These are phyloP conservation scores for Cryptococcus sp. DNA, from an alignment of 1,284 basidiomycete genomes.

Conservation along the genomic window DNA sequence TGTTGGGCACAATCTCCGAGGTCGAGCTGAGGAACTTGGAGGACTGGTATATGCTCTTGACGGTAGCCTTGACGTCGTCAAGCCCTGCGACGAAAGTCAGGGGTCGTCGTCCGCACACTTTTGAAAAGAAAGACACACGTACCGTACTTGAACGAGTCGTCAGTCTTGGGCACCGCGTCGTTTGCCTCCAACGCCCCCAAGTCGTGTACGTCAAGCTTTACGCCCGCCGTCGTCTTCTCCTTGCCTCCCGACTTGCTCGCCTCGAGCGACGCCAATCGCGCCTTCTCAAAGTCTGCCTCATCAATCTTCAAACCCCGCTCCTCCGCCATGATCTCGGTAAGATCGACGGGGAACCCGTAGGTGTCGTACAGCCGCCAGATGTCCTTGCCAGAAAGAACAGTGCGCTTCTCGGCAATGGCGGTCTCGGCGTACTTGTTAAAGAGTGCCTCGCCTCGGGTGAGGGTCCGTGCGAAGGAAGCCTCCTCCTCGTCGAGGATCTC, in stretches of 20 bases:
- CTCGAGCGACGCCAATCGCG: conserved; percentile 83
- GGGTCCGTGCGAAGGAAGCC: conserved; percentile 90
- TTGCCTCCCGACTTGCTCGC: conserved; percentile 76
- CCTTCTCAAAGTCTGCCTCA: conserved; percentile 83
- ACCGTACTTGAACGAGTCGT: conserved; percentile 90
- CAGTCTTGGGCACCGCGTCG: conserved; percentile 78
- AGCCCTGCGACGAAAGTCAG: conserved; percentile 53
- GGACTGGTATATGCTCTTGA: conserved; percentile 84
- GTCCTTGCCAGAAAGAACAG: conserved; percentile 79
- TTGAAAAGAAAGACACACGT: conserved; percentile 36
- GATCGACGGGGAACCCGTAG: conserved; percentile 95
- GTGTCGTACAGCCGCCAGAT: conserved; percentile 98
- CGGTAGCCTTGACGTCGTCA: conserved; percentile 69
- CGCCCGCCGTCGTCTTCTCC: conserved; percentile 58
- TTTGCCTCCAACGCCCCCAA: conserved; percentile 82
- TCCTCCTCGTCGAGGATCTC: conserved; percentile 98
- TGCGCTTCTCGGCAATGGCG: conserved; percentile 63
- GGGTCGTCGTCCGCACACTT: not conserved
- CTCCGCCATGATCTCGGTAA: conserved; percentile 96
- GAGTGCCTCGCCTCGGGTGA: conserved; percentile 93
- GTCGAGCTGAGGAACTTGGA: conserved; percentile 74
- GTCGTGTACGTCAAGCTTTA: conserved; percentile 96
- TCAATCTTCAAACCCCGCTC: conserved; percentile 84
- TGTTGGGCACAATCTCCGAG: conserved; percentile 58
- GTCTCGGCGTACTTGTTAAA: conserved; percentile 85